Evolutionary conservation across 768 basidiomycete genomes (phyloP), one percentile per base, ranked within the genome.

Genomic region (Cystofilobasidium capitatum): DNA sequence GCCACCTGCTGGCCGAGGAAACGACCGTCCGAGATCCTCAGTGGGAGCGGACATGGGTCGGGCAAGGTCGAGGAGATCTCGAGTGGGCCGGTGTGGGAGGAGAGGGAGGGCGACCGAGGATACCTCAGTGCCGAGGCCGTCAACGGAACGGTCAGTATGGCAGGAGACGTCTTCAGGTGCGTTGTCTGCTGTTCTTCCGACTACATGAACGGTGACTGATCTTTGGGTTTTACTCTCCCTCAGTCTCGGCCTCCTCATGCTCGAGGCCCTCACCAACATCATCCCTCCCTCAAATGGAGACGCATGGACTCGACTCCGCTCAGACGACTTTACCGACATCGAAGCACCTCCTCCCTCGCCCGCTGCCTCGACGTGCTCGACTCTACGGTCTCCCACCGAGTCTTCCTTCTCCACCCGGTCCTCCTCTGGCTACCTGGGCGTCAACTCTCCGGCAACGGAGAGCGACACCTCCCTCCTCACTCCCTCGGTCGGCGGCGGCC

Each of bases 81-180:
- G 49, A 51, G 24, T 16, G 49, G 35, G n/a, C 33, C 36, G 29
- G 55, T 33, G 6, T 36, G 31, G 61, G 39, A 42, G 71, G 94
- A 98, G 77, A 83, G 96, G 20, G 96, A 99, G 77, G 96, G 96
- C 7, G 96, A 99, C 78, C 88, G 98, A 76, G 81, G 93, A 70
- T 99, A 99, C 79, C 83, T 99, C 78, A 92, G 94, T 49, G 91
- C 91, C 12, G 96, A 99, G 79, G 88, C 97, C 45, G 80, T 99
- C 59, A 86, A 91, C 76, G 94, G 94, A 37, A 81, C 81, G 65
- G 98, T 97, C 76, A 86, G 91, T 73, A 88, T 85, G 78, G 90
- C 88, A 69, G 93, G 94, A 63, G 96, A 99, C 80, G 84, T 98
- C 64, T 99, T 98, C 81, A 91, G 88, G 92, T 91, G 76, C 79